Evolutionary conservation across 805 yeast species (phyloP).

Genomic region (Teunomyces stri): DNA sequence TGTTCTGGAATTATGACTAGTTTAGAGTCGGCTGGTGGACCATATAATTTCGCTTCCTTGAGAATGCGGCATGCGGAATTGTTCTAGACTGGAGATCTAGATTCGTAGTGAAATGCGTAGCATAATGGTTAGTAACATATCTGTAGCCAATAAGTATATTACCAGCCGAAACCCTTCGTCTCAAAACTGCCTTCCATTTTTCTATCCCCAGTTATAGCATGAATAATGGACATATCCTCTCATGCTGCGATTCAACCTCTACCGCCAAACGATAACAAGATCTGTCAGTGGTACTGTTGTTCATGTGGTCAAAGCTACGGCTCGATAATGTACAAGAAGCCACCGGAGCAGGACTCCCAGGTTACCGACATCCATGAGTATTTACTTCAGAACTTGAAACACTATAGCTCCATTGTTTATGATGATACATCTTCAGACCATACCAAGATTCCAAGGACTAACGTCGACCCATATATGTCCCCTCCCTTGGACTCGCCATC

Average conservation of each 20-base stretch:
- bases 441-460: neutral
- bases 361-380: conserved; percentile 6
- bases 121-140: neutral
- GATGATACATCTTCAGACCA: neutral
- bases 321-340: conserved; percentile 16
- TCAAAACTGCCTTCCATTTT: neutral
- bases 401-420: conserved; percentile 25
- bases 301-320: conserved; percentile 41
- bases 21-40: neutral
- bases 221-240: neutral
- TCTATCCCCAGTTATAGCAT: neutral
- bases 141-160: conserved; percentile 1
- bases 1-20: too few species aligned
- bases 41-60: neutral
- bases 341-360: conserved; percentile 1
- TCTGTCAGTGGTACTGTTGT: conserved; percentile 44
- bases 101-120: neutral
- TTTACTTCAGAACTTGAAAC: conserved; percentile 16
- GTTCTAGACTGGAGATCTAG: conserved; percentile 4
- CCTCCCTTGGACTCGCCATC: neutral
- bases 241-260: neutral
- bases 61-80: neutral
- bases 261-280: conserved; percentile 19
- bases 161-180: neutral
- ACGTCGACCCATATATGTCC: neutral